Evolutionary conservation across 2,329 filamentous ascomycete genomes (phyloP), one percentile per base, ranked within the genome.

Genomic region (Penicillium crustosum): DNA sequence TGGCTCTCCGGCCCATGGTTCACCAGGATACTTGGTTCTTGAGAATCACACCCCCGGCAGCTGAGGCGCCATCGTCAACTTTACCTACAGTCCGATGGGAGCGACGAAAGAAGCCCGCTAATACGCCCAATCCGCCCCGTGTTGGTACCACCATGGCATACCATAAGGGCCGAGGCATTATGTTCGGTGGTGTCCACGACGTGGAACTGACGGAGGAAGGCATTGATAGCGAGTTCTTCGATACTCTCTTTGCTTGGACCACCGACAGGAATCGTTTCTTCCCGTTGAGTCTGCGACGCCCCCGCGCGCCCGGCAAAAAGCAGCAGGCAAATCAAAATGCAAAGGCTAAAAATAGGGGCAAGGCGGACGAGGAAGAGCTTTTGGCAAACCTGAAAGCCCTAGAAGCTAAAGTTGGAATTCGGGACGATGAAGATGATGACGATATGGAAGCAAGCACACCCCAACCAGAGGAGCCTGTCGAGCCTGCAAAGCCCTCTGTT

Each of bases 191-290:
- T 52, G 94, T 99, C 4, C 91, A 97, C 68, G 93, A 96, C 66
- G 89, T 95, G 0, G 91, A 96, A 73, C 85, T 93, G 71, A 93
- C 86, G 63, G 93, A 96, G 72, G 94, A 99, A 73, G 92, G 90
- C 4, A 96, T 99, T 65, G 93, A 99, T 54, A 96, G 91, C 70
- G 93, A 97, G 73, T 99, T 99, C 77, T 99, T 97, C 79, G 93
- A 97, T 68, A 85, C 88, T 55, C 77, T 97, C 25, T 95, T 90
- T 69, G 90, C 93, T 6, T 97, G 93, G 91, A 97, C 96, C 70
- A 87, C 96, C 61, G 94, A 97, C 69, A 86, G 93, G 58, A 99
- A 99, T 72, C 84, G 94, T 9, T 97, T 96, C 78, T 97, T 97
- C 79, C 90, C 89, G 2, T 81, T 97, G 44, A 79, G 81, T 10